Base-by-base conservation (phyloP, 2,329 filamentous ascomycete species). In the Alternaria solani region DNA sequence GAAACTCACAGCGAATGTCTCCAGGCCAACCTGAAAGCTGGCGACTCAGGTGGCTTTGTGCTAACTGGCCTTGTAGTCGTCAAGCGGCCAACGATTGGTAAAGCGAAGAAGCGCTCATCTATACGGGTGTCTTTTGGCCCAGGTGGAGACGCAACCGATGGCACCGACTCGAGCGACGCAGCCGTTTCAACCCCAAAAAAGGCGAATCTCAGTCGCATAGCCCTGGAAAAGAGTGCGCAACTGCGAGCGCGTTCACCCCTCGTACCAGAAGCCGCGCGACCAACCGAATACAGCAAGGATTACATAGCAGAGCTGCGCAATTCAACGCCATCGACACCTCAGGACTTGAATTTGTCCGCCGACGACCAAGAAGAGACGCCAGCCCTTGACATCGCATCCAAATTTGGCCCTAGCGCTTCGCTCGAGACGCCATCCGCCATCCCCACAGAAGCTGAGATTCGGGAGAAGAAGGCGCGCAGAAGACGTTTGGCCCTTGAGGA, bases 391-490 rank as follows among this genome's bases (percentile, higher is more conserved):
- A 76, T 84, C n/a, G 79, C 80, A 7, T 80, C 81, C 18, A 84
- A 83, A 66, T 85, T 94, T 20, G 89, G 93, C 14, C 69, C 78
- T 36, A 44, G 26, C 82, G 88, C 68, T 9, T 66, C 66, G 11
- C 59, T 73, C 26, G 68, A 71, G 47, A 62, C 76, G 68, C 69
- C 78, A 52, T 77, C 80, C 32, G 71, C 82, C 6, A 93, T 97
- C 64, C 88, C 94, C 3, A 93, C 90, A 2, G 91, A 94, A 62
- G 87, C 91, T 2, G 92, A 97, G 73, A 96, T 98, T 51, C 87
- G 86, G 28, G 94, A 96, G 79, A 96, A 94, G 82, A 98, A 97
- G 78, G 91, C 93, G 61, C 88, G 95, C 2, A 87, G 94, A 16
- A 90, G 91, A n/a, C 88, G 94, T 1, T 78, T 96, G 11, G 94